Percentiles rank a stretch among this genome's conserved stretches.
Conservation (phyloP, 2,329 filamentous ascomycete species). For the Nemania sp. region DNA sequence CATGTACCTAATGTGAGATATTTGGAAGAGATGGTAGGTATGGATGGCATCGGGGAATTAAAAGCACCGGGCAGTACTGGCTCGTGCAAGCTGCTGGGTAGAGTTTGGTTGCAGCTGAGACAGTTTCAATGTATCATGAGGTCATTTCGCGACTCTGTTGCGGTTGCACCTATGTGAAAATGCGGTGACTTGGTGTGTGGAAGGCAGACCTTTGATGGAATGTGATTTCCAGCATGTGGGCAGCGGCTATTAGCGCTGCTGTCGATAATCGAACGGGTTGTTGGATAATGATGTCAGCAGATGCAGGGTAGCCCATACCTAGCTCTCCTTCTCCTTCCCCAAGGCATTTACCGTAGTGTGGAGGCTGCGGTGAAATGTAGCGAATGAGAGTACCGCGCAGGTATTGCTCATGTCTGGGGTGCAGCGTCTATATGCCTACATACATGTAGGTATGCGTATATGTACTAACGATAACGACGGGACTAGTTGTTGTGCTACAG, state of each 20-base stretch:
- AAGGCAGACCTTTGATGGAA: background rate
- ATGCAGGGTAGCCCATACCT: slow-evolving; percentile 9
- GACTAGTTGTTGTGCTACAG: too few relatives aligned
- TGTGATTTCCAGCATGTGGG: background rate
- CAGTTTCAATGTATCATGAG: background rate
- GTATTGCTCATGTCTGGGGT: background rate
- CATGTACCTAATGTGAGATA: too few relatives aligned
- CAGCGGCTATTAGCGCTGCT: background rate
- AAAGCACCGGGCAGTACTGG: background rate
- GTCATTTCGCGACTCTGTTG: background rate
- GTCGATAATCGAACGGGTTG: background rate
- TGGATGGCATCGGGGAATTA: background rate
- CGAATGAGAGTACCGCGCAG: too few relatives aligned
- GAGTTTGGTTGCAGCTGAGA: background rate
- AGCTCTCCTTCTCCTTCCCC: background rate
- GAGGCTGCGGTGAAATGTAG: background rate
- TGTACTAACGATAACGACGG: too few relatives aligned
- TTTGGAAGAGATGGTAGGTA: background rate
- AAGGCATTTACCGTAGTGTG: background rate
- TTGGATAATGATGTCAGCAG: slow-evolving; percentile 31
- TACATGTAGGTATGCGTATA: too few relatives aligned
- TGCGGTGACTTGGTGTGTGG: background rate
- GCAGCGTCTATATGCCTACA: background rate
- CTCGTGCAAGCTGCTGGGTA: background rate
- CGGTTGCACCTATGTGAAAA: background rate